phyloP scores from a whole-genome alignment of 805 yeast genomes.

The Naumovozyma dairenensis region DNA sequence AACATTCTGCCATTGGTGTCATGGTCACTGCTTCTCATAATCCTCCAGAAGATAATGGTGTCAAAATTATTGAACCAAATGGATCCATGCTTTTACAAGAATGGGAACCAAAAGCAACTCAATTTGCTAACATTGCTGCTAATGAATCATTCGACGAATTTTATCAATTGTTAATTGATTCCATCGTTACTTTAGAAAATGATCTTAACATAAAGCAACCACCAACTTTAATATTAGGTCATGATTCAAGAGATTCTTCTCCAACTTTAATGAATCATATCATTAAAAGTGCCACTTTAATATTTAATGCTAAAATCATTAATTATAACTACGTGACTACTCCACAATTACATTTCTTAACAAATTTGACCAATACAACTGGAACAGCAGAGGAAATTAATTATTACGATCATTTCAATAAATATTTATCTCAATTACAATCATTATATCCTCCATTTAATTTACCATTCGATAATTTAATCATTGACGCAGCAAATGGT shows the following conservation, averaged over 20 bases:
- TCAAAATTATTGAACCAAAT: slow-evolving; percentile 84
- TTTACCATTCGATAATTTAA: slow-evolving; percentile 30
- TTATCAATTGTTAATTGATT: slow-evolving; percentile 8
- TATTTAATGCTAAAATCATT: slow-evolving; percentile 41
- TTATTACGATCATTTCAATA: slow-evolving; percentile 55
- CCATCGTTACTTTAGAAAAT: background rate
- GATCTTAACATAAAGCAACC: slow-evolving; percentile 21
- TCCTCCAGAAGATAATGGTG: slow-evolving; percentile 87
- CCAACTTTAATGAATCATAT: slow-evolving; percentile 37
- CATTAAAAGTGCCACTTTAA: slow-evolving; percentile 47
- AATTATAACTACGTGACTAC: slow-evolving; percentile 74
- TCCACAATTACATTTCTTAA: slow-evolving; percentile 87
- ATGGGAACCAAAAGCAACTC: slow-evolving; percentile 82
- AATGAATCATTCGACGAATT: slow-evolving; percentile 35
- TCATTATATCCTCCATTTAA: slow-evolving; percentile 9
- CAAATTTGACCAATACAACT: slow-evolving; percentile 38
- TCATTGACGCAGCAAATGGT: slow-evolving; percentile 93
- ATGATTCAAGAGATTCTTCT: slow-evolving; percentile 85
- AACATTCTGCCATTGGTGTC: slow-evolving; percentile 73
- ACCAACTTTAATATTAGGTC: slow-evolving; percentile 56
- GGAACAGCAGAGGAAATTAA: slow-evolving; percentile 39
- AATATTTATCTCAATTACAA: slow-evolving; percentile 22
- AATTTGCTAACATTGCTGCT: slow-evolving; percentile 57
- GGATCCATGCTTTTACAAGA: slow-evolving; percentile 78
- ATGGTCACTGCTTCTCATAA: slow-evolving; percentile 96